Evolutionary conservation across 768 basidiomycete species (phyloP).

Genomic region (Ramaria sp.): DNA sequence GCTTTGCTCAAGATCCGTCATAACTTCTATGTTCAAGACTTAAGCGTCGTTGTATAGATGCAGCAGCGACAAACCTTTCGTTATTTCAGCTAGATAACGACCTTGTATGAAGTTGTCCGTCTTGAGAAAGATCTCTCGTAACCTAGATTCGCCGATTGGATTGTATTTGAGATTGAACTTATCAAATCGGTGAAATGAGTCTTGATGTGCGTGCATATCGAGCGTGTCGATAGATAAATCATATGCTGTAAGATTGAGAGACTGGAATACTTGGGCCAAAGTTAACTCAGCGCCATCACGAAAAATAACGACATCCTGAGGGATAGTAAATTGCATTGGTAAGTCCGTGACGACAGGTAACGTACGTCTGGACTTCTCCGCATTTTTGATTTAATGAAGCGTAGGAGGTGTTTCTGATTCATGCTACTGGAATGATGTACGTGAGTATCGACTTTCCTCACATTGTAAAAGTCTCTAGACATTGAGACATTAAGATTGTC

Average conservation of each 20-base stretch:
- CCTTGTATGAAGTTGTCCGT: slow-evolving; percentile 94
- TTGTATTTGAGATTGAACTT: slow-evolving; percentile 98
- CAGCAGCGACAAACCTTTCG: slow-evolving; percentile 48
- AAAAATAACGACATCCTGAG: slow-evolving; percentile 89
- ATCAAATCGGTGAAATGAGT: slow-evolving; percentile 97
- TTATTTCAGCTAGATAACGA: slow-evolving; percentile 88
- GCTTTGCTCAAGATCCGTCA: slow-evolving; percentile 95
- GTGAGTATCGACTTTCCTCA: slow-evolving; percentile 97
- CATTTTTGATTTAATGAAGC: slow-evolving; percentile 99
- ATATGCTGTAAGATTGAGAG: slow-evolving; percentile 89
- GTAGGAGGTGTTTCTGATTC: slow-evolving; percentile 97
- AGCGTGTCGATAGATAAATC: slow-evolving; percentile 97
- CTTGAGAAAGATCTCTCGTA: slow-evolving; percentile 96
- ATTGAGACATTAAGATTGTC: neutral
- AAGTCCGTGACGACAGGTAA: slow-evolving; percentile 3
- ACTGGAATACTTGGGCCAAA: slow-evolving; percentile 90
- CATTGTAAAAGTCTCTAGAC: slow-evolving; percentile 93
- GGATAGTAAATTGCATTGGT: neutral
- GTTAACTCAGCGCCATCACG: slow-evolving; percentile 87
- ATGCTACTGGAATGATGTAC: slow-evolving; percentile 98
- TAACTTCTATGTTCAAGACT: slow-evolving; percentile 55
- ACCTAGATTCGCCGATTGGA: slow-evolving; percentile 87
- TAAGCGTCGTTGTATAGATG: neutral
- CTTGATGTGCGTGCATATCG: slow-evolving; percentile 98
- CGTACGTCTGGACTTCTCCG: slow-evolving; percentile 71